phyloP scores from a whole-genome alignment of 257 asterid species.

The Nicotiana tomentosiformis region DNA sequence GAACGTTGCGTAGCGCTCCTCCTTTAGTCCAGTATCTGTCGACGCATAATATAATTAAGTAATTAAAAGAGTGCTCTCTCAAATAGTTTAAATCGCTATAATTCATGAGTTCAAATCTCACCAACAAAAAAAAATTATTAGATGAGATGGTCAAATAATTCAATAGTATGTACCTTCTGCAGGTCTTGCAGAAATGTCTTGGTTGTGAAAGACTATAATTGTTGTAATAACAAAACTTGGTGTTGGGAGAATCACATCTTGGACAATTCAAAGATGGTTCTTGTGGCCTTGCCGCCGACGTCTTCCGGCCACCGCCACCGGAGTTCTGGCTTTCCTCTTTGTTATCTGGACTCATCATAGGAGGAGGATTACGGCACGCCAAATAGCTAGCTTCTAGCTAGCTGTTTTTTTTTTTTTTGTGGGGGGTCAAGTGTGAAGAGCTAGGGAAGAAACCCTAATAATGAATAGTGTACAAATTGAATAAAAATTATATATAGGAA shows the following conservation, averaged over 20 bases:
- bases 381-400: background rate
- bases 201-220: conserved; percentile 90
- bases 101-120: too few relatives aligned
- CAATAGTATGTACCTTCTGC: conserved; percentile 35
- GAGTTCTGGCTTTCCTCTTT: conserved; percentile 35
- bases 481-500: conserved; percentile 3
- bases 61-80: background rate
- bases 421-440: background rate
- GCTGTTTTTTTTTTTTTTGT: too few relatives aligned
- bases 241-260: conserved; percentile 81
- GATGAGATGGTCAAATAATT: background rate
- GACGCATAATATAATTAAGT: background rate
- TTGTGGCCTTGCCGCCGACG: conserved; percentile 27
- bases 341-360: conserved; percentile 12
- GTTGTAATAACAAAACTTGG: conserved; percentile 94
- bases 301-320: conserved; percentile 27
- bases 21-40: conserved; percentile 75
- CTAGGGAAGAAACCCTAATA: conserved; percentile 2
- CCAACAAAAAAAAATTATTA: background rate
- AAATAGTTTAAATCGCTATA: too few relatives aligned
- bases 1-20: conserved; percentile 84
- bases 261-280: conserved; percentile 68
- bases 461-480: background rate
- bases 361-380: background rate
- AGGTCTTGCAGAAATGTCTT: conserved; percentile 91